Conservation (phyloP, 2,329 filamentous ascomycete genomes). For the Fusarium tanahbumbuense region DNA sequence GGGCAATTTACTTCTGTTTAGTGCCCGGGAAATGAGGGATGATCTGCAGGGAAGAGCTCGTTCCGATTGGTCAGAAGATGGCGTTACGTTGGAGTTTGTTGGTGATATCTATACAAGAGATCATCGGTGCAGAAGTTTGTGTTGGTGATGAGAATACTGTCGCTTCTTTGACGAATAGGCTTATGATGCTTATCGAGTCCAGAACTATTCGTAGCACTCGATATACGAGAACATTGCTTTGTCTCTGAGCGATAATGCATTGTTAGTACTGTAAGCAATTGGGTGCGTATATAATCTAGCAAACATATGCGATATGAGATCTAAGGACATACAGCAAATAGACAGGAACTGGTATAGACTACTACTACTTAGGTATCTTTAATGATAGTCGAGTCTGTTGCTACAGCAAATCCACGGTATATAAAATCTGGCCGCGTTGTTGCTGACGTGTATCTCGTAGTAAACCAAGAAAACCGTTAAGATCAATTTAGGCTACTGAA, state of each 20-base stretch:
- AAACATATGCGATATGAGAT: background rate
- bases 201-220: background rate
- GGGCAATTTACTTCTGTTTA: background rate
- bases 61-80: constrained; percentile 23
- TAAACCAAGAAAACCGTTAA: background rate
- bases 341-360: background rate
- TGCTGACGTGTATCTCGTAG: background rate
- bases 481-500: background rate
- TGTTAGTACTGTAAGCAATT: background rate
- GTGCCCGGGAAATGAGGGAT: constrained; percentile 8
- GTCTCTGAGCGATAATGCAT: background rate
- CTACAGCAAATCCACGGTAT: background rate
- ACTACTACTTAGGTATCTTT: background rate
- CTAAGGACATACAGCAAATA: background rate
- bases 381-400: background rate
- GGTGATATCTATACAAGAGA: constrained; percentile 10
- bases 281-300: background rate
- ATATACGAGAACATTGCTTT: background rate
- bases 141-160: background rate
- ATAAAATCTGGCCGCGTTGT: background rate
- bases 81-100: constrained; percentile 3
- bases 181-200: background rate
- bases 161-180: background rate
- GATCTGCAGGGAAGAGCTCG: constrained; percentile 23
- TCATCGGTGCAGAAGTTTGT: background rate